Evolutionary conservation across 164 flowering plant species (phyloP).

Genomic region (Umbellularia californica): DNA sequence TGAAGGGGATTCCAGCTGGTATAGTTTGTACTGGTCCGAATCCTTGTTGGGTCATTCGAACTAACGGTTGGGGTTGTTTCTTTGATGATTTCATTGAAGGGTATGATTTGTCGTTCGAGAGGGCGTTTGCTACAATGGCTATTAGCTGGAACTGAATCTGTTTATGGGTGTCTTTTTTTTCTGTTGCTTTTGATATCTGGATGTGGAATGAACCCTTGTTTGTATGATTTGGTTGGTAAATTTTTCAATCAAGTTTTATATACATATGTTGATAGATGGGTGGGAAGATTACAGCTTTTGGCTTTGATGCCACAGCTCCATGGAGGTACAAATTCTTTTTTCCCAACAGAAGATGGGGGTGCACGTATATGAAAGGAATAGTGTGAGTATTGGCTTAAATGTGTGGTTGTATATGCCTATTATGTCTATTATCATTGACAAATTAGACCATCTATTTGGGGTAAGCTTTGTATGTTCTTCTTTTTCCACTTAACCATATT

Average conservation of each 20-base stretch:
- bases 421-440: too few species aligned
- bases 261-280: background rate
- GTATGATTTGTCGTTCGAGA: background rate
- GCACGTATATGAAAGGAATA: background rate
- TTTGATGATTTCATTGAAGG: background rate
- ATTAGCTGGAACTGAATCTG: background rate
- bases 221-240: too few species aligned
- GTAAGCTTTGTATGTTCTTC: too few species aligned
- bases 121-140: background rate
- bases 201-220: too few species aligned
- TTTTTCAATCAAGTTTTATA: too few species aligned
- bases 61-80: background rate
- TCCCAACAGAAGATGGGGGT: background rate
- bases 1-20: background rate
- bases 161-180: background rate
- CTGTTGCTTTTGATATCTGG: too few species aligned
- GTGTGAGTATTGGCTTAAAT: background rate
- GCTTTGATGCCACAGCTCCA: background rate
- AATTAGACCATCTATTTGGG: too few species aligned
- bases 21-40: conserved; percentile 1
- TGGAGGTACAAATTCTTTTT: background rate
- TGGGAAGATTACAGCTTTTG: background rate
- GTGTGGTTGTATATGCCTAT: background rate
- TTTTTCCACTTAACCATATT: too few species aligned
- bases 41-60: background rate